These are phyloP conservation scores for Filobasidium wieringae DNA, from an alignment of 768 basidiomycete species.

Conservation along the genomic window DNA sequence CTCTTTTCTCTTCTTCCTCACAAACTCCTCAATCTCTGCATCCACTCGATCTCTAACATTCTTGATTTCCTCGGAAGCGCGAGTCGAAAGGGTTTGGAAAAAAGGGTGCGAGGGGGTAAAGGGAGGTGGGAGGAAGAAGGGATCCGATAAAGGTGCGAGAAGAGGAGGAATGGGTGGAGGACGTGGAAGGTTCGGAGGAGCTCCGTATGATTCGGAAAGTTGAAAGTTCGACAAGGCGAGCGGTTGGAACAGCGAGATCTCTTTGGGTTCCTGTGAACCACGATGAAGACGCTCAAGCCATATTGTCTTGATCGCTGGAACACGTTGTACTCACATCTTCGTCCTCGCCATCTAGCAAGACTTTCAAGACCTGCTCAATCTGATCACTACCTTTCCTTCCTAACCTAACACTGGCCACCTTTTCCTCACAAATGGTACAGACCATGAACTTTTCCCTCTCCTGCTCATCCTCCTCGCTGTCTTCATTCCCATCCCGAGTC, in stretches of 20 bases:
- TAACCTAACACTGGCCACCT: background rate
- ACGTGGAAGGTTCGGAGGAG: conserved; percentile 1
- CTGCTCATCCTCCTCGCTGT: background rate
- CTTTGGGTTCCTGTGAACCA: background rate
- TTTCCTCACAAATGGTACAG: background rate
- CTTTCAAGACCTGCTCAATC: background rate
- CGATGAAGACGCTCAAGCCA: background rate
- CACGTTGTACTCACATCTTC: background rate
- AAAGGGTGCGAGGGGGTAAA: conserved; percentile 35
- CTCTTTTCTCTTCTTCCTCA: conserved; percentile 21
- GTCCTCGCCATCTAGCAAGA: background rate
- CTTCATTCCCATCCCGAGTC: background rate
- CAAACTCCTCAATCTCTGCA: conserved; percentile 23
- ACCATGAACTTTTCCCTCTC: background rate
- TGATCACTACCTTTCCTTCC: background rate
- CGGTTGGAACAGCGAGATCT: background rate
- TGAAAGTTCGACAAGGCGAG: background rate
- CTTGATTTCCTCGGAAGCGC: conserved; percentile 22
- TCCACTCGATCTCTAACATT: conserved; percentile 20
- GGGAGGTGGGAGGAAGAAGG: conserved; percentile 39
- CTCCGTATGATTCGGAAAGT: conserved; percentile 3
- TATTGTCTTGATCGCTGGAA: background rate
- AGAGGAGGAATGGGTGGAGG: background rate
- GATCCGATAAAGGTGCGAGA: conserved; percentile 25
- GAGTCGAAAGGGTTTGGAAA: conserved; percentile 24